Percentiles rank a stretch among this genome's conserved stretches.
Conservation (phyloP, 148 eudicot genomes). For the Agrostemma githago region DNA sequence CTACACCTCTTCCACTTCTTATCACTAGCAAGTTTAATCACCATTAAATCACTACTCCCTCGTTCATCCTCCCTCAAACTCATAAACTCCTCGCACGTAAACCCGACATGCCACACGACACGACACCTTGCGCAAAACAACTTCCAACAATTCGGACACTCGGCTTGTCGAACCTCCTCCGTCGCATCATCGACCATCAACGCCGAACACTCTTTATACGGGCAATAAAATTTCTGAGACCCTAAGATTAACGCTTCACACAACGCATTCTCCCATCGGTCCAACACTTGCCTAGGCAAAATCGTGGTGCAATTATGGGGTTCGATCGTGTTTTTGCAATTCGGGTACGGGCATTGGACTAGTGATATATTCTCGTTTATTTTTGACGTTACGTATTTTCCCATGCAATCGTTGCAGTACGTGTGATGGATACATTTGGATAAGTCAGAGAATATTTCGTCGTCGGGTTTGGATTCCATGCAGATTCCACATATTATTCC, state of each 20-base stretch:
- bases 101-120: slow-evolving; percentile 54
- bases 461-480: slow-evolving; percentile 37
- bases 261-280: slow-evolving; percentile 37
- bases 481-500: slow-evolving; percentile 49
- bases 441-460: slow-evolving; percentile 33
- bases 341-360: slow-evolving; percentile 33
- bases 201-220: slow-evolving; percentile 49
- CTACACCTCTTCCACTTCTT: slow-evolving; percentile 56
- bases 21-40: slow-evolving; percentile 51
- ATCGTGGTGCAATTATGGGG: slow-evolving; percentile 25
- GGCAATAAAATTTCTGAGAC: slow-evolving; percentile 43
- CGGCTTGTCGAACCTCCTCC: slow-evolving; percentile 18
- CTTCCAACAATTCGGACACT: slow-evolving; percentile 49
- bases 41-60: slow-evolving; percentile 43
- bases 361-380: slow-evolving; percentile 21
- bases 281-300: slow-evolving; percentile 33
- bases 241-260: slow-evolving; percentile 37
- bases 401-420: slow-evolving; percentile 45
- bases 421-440: slow-evolving; percentile 31
- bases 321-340: slow-evolving; percentile 25
- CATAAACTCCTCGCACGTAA: slow-evolving; percentile 46
- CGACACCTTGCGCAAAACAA: slow-evolving; percentile 55
- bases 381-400: slow-evolving; percentile 31
- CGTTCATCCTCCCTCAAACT: slow-evolving; percentile 32
- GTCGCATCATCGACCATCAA: slow-evolving; percentile 35